Base-by-base conservation (phyloP, 805 yeast species). In the Metschnikowia anglica region DNA sequence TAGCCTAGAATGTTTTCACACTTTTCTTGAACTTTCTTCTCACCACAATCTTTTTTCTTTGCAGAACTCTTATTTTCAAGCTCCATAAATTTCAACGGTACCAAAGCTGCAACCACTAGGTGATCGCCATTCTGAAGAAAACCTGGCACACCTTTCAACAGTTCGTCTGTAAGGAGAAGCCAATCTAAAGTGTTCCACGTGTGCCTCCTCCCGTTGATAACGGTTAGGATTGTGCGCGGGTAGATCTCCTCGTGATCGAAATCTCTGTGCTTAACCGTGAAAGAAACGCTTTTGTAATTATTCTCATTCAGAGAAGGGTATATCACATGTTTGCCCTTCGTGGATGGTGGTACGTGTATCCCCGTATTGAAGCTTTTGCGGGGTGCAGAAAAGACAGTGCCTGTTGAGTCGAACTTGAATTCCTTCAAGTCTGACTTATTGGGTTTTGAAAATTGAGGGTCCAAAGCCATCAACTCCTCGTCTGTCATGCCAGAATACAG, bases 381-480 rank as follows among this genome's bases (percentile, higher is more conserved):
- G 19, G 30, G 38, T 12, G 48, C 37, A 10, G 43, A 19, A 34
- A 43, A 45, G 31, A 37, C 44, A 4, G 46, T 66, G 68, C 43
- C 45, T 8, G 31, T 27, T 15, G 62, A 58, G 51, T 73, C 76
- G 51, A 76, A 76, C 44, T 68, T 68, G 59, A 73, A 76, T 38
- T 63, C 59, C 39, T 68, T 70, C 41, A 76, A 56, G 47, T 74
- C 66, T 19, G 67, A 56, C 1, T 63, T 58, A 45, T 64, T 61
- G 17, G 71, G 62, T 42, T 67, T 63, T 3, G 70, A 58, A 55
- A 66, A 78, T 51, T 78, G 82, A 1, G 77, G 72, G 56, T 78
- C 83, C 47, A 78, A 60, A 10, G 76, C 78, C 60, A 77, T 56
- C 44, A 78, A 62, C 56, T 78, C 82, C 43, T 74, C 79, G 54